Base-by-base conservation (phyloP, 257 asterid genomes). In the Thymus quinquecostatus region DNA sequence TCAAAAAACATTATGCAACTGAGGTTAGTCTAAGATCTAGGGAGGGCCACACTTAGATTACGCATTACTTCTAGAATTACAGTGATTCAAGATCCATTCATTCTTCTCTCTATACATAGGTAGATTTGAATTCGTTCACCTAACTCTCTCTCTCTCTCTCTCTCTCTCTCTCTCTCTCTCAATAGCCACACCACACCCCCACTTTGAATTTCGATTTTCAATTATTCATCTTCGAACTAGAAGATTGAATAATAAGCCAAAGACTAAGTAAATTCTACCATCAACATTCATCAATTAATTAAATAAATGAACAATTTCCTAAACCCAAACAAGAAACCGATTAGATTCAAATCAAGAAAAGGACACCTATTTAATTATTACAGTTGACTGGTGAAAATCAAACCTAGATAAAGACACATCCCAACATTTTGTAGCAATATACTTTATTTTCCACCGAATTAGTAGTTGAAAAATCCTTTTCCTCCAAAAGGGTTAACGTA, bases 121-220 rank as follows among this genome's bases (percentile, higher is more conserved):
- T 66, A 66, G 70, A 34, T 66, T 66, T n/a, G 10, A 66, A 5
- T 32, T 66, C 7, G 60, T 33, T 66, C 71, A 66, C 71, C 71
- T 48, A 66, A 41, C 13, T 6, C 0, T 3, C 2, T 33, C 58
- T 36, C 3, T 6, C 0, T 3, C 13, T 6, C 0, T 3, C 13
- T 6, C 0, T 3, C 13, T 6, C 0, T 3, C 13, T 6, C 0
- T 3, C 13, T 6, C 0, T 3, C 2, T 33, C 58, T 36, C 3
- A 30, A 45, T 5, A 40, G 4, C 11, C 44, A 0, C 0, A 0
- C 38, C 29, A 64, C 28, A 41, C 1, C 10, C 68, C 69, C 10
- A 65, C 14, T 66, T 49, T 49, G 49, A 49, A 13, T 65, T 63
- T 28, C 2, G 43, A 43, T 28, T 45, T 7, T 30, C 6, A 40